Percentiles rank a stretch among this genome's conserved stretches.
These are phyloP conservation scores for Torulaspora indica DNA, from an alignment of 805 yeast genomes.

Conservation along the genomic window DNA sequence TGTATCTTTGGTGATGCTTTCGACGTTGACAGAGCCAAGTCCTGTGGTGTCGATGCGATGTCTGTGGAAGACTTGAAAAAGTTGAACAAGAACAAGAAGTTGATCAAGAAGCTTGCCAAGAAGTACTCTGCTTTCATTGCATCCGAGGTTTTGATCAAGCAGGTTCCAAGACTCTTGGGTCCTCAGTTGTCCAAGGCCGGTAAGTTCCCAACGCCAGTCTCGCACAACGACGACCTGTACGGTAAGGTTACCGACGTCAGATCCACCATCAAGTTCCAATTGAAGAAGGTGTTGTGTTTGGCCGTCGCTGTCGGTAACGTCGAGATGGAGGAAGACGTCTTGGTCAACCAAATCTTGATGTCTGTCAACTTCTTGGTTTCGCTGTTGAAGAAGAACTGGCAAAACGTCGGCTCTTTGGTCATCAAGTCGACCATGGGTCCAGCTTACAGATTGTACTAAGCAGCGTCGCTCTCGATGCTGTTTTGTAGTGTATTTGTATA, in stretches of 20 bases:
- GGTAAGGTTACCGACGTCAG: slow-evolving; percentile 93
- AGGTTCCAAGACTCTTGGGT: slow-evolving; percentile 99
- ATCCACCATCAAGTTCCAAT: slow-evolving; percentile 99
- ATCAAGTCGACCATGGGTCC: slow-evolving; percentile 99
- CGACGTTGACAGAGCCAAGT: slow-evolving; percentile 99
- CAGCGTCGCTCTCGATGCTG: slow-evolving; percentile 15
- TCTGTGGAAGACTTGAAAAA: slow-evolving; percentile 99
- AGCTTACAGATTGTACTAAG: slow-evolving; percentile 97
- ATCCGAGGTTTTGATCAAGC: slow-evolving; percentile 98
- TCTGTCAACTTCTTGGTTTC: slow-evolving; percentile 99
- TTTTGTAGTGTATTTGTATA: slow-evolving; percentile 1
- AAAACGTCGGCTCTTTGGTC: slow-evolving; percentile 98
- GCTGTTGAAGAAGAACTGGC: slow-evolving; percentile 99
- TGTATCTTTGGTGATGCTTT: slow-evolving; percentile 99
- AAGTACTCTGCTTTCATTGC: slow-evolving; percentile 99
- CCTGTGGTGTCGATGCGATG: slow-evolving; percentile 99
- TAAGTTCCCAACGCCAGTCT: slow-evolving; percentile 99
- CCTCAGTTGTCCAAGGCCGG: slow-evolving; percentile 99
- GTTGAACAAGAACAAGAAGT: slow-evolving; percentile 99
- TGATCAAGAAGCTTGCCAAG: slow-evolving; percentile 99
- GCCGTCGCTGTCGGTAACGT: slow-evolving; percentile 99
- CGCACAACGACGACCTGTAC: slow-evolving; percentile 98
- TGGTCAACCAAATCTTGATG: slow-evolving; percentile 97
- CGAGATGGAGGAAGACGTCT: slow-evolving; percentile 95
- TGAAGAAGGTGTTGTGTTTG: slow-evolving; percentile 98